Evolutionary conservation across 2,329 filamentous ascomycete genomes (phyloP).

Genomic region (Ophiocordyceps camponoti-leonardi): DNA sequence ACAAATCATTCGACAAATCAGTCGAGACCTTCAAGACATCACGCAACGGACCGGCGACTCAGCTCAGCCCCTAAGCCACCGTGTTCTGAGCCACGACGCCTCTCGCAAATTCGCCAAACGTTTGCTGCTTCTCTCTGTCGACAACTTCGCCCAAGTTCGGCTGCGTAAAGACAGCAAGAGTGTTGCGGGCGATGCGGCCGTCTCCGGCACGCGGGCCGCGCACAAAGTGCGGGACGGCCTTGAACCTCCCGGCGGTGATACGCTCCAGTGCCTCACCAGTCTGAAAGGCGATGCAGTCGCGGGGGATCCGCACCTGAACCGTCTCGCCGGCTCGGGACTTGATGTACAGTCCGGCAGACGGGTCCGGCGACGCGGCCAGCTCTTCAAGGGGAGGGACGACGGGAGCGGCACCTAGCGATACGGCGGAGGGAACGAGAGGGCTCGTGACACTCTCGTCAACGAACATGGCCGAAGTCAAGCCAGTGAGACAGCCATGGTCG

Average conservation of each 20-base stretch:
- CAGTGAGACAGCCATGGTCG: conserved; percentile 87
- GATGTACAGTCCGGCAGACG: conserved; percentile 82
- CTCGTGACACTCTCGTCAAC: conserved; percentile 51
- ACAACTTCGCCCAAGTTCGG: conserved; percentile 75
- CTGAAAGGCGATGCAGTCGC: conserved; percentile 87
- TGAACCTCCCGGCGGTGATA: conserved; percentile 82
- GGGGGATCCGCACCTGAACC: conserved; percentile 83
- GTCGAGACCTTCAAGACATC: not conserved
- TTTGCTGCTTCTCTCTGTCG: conserved; percentile 47
- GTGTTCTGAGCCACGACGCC: conserved; percentile 44
- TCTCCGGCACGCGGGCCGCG: conserved; percentile 45
- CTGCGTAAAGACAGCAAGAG: conserved; percentile 91
- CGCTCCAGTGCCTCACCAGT: conserved; percentile 83
- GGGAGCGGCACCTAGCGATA: conserved; percentile 7
- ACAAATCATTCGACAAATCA: not conserved
- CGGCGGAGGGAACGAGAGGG: conserved; percentile 14
- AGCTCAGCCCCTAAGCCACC: conserved; percentile 12
- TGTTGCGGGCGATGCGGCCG: conserved; percentile 57
- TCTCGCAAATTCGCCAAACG: conserved; percentile 60
- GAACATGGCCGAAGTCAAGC: conserved; percentile 91
- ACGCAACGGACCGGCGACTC: not conserved
- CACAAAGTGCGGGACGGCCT: conserved; percentile 92
- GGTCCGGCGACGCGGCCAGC: conserved; percentile 60
- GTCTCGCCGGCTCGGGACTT: conserved; percentile 65
- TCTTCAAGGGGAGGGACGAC: conserved; percentile 43